Evolutionary conservation across 441 rosid species (phyloP).

Genomic region (Capsella rubella): DNA sequence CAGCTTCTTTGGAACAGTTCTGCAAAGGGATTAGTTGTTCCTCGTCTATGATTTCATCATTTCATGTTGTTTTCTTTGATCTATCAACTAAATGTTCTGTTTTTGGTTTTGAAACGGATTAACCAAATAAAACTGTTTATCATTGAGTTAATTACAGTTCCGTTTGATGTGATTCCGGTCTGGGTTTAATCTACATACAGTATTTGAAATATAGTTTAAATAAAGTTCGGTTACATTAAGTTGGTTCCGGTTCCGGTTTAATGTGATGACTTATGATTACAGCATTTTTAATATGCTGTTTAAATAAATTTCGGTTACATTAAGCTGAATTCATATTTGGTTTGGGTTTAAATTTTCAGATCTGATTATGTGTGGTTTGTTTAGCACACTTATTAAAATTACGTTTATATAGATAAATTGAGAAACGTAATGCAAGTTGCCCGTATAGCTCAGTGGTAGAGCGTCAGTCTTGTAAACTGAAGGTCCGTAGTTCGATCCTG

Average conservation of each 20-base stretch:
- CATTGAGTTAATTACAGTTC: not conserved
- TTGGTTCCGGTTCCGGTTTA: not conserved
- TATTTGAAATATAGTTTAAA: too few relatives aligned
- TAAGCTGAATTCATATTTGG: not conserved
- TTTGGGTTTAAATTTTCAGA: too few relatives aligned
- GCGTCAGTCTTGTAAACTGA: slow-evolving; percentile 97
- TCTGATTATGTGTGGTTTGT: too few relatives aligned
- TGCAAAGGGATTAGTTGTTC: slow-evolving; percentile 44
- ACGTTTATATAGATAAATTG: fast-evolving
- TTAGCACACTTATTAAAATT: too few relatives aligned
- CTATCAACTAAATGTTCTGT: not conserved
- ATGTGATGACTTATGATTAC: too few relatives aligned
- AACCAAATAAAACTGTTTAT: not conserved
- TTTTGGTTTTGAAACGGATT: not conserved
- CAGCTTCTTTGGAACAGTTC: slow-evolving; percentile 75
- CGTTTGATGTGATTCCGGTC: not conserved
- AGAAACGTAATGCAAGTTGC: not conserved
- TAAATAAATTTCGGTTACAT: not conserved
- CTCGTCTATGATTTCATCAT: slow-evolving; percentile 33
- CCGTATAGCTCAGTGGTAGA: slow-evolving; percentile 98
- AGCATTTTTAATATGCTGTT: too few relatives aligned
- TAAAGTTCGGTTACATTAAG: too few relatives aligned
- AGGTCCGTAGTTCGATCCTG: slow-evolving; percentile 99
- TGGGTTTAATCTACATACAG: not conserved
- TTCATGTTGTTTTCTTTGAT: slow-evolving; percentile 14